Evolutionary conservation across 805 yeast genomes (phyloP), one percentile per base, ranked within the genome.

Genomic region (Lipomyces yamadae): DNA sequence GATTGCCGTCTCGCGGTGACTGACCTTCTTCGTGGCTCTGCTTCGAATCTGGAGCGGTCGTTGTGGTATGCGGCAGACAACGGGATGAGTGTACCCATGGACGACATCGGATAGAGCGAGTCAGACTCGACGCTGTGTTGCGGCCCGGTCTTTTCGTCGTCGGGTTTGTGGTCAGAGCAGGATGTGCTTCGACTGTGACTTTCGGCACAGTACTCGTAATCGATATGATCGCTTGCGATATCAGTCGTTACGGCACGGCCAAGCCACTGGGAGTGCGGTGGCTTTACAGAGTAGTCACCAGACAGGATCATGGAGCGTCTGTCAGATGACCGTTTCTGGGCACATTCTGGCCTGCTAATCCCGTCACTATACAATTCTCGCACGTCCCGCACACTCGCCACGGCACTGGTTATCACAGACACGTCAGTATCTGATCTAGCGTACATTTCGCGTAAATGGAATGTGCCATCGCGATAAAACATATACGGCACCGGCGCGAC

Each of bases 1-100:
- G 59, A 45, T 56, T 59, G 66, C 48, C 60, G 58, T 18, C 13
- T 56, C 56, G 15, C 15, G 34, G 34, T 33, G 34, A 15, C 34
- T 15, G 34, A 52, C 15, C 11, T 15, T 52, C 56, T 13, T 32
- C 32, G 13, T 34, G 32, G 10, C 15, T n/a, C 39, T 35, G 18
- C 42, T 3, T 10, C 29, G n/a, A 33, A 39, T 18, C 33, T 30
- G 48, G 59, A 18, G 32, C 15, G 45, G 29, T 10, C 11, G 39
- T 13, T 35, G 10, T 35, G 33, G 13, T 39, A n/a, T 35, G 15
- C 42, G 39, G 11, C 11, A 2, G 58, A 32, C 34, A 35, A 33
- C 39, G 18, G 58, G 34, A 55, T 24, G 29, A 15, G 58, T 10
- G n/a, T n/a, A 3, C n/a, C 32, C 42, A 8, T 42, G 18, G 59